Conservation (phyloP, 495 filamentous ascomycete genomes). For the Jackrogersella minutella region DNA sequence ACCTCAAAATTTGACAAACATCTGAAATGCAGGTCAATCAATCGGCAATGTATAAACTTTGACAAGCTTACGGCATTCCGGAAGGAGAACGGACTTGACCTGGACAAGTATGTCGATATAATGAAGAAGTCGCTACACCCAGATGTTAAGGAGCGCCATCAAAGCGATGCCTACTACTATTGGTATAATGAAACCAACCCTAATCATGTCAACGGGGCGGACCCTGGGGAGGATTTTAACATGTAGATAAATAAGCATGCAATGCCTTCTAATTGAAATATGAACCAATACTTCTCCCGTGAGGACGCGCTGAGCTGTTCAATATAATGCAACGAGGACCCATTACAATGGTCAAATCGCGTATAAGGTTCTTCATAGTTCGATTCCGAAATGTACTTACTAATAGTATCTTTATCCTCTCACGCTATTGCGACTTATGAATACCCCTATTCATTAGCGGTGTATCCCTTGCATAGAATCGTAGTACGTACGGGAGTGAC, state of each 20-base stretch:
- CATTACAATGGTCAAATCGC: neutral
- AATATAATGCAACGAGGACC: neutral
- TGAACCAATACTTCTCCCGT: too few relatives aligned
- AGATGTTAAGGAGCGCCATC: constrained; percentile 31
- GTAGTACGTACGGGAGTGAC: neutral
- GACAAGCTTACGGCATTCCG: constrained; percentile 31
- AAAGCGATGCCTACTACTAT: constrained; percentile 31
- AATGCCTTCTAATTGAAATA: too few relatives aligned
- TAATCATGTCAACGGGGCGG: constrained; percentile 32
- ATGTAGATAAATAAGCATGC: constrained; percentile 19
- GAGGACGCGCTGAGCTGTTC: neutral
- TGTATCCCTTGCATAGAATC: neutral
- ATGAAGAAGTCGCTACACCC: constrained; percentile 37
- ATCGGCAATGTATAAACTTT: constrained; percentile 34
- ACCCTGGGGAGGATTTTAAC: constrained; percentile 32
- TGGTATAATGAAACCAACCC: constrained; percentile 33
- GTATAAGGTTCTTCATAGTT: neutral
- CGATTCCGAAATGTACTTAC: neutral
- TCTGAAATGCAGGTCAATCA: constrained; percentile 25
- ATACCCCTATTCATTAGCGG: neutral
- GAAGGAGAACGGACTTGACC: constrained; percentile 29
- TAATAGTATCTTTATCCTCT: too few relatives aligned
- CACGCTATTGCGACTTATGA: neutral
- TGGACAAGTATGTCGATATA: constrained; percentile 30
- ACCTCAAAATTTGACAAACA: neutral